phyloP scores from a whole-genome alignment of 179 eudicot genomes.

The Corrigiola litoralis region DNA sequence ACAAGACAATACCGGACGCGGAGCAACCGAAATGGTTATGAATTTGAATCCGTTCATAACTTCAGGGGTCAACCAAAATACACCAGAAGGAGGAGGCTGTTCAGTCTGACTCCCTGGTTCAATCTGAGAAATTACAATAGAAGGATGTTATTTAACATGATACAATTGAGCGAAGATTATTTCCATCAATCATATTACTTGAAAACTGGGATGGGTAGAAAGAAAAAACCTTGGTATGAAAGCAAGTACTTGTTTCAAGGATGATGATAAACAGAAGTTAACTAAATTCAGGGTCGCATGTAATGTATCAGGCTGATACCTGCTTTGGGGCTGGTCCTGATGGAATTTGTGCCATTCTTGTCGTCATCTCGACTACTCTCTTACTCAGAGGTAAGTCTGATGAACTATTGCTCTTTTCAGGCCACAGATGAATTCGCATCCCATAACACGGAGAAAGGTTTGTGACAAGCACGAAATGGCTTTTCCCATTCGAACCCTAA shows the following conservation, averaged over 20 bases:
- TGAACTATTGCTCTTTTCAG: conserved; percentile 61
- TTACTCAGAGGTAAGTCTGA: conserved; percentile 41
- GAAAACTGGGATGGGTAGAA: background rate
- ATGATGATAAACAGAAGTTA: too few relatives aligned
- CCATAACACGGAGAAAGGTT: conserved; percentile 96
- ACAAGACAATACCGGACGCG: conserved; percentile 71
- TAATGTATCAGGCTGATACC: conserved; percentile 44
- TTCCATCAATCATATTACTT: conserved; percentile 2
- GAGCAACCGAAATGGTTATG: conserved; percentile 94
- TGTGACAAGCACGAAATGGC: conserved; percentile 83
- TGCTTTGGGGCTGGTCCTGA: conserved; percentile 98
- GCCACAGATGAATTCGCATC: conserved; percentile 93
- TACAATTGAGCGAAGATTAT: background rate
- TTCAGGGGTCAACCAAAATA: conserved; percentile 73
- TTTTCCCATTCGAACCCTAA: conserved; percentile 72
- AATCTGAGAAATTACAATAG: too few relatives aligned
- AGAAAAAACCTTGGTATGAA: background rate
- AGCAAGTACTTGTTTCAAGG: background rate
- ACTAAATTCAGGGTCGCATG: too few relatives aligned
- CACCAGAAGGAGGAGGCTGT: conserved; percentile 95
- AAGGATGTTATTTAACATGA: too few relatives aligned
- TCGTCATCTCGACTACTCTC: conserved; percentile 76
- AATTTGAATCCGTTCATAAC: conserved; percentile 79
- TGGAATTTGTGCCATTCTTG: conserved; percentile 83
- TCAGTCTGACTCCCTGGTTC: conserved; percentile 99